Percentiles rank a stretch among this genome's conserved stretches.
These are phyloP conservation scores for Leishmania tropica DNA, from an alignment of 208 protist genomes.

Conservation along the genomic window DNA sequence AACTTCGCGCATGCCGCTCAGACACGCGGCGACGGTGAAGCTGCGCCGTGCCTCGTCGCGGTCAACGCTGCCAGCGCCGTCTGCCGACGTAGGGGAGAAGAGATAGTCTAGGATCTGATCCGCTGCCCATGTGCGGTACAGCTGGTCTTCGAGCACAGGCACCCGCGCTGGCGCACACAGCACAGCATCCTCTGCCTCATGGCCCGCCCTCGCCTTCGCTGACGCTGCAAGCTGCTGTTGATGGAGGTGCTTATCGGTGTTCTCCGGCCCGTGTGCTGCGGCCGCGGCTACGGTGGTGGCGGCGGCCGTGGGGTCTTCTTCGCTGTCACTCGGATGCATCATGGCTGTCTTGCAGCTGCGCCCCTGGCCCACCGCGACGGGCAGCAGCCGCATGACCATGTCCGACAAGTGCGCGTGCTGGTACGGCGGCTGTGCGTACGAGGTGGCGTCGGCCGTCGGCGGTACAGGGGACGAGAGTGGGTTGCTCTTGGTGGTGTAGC, in stretches of 20 bases:
- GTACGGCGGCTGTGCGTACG: neutral
- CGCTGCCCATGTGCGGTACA: conserved; percentile 9
- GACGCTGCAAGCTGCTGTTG: neutral
- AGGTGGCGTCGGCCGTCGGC: neutral
- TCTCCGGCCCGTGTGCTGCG: neutral
- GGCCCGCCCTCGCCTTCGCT: neutral
- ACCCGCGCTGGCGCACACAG: neutral
- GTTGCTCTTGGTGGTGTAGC: neutral
- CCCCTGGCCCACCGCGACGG: conserved; percentile 23
- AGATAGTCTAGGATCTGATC: conserved; percentile 26
- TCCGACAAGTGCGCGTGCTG: conserved; percentile 15
- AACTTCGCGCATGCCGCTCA: conserved; percentile 28
- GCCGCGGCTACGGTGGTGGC: neutral
- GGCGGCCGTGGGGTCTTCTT: neutral
- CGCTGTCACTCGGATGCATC: conserved; percentile 5
- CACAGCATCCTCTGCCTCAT: neutral
- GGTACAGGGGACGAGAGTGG: neutral
- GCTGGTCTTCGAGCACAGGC: conserved; percentile 9
- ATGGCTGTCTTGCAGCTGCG: conserved; percentile 23
- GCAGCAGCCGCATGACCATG: conserved; percentile 18
- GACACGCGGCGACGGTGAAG: conserved; percentile 21
- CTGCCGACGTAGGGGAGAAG: neutral
- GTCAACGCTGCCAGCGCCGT: neutral
- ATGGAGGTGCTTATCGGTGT: neutral
- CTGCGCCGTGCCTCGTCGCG: conserved; percentile 13